Conservation (phyloP, 192 early-diverging fungal genomes). For the Coemansia sp. region DNA sequence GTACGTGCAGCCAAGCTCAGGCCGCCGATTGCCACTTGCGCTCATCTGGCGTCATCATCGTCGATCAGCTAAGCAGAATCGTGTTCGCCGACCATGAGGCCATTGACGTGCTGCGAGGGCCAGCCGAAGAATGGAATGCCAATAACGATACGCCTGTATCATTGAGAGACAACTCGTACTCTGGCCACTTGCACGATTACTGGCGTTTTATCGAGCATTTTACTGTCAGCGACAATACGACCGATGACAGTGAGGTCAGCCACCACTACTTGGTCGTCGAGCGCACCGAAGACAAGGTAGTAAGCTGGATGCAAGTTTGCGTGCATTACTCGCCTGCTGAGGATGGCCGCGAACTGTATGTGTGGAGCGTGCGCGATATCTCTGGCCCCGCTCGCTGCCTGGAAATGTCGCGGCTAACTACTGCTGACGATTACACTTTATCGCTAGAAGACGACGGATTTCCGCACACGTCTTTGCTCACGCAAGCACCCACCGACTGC, state of each 20-base stretch:
- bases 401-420: constrained; percentile 18
- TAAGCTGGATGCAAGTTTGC: constrained; percentile 47
- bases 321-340: constrained; percentile 20
- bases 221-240: constrained; percentile 11
- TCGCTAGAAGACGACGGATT: constrained; percentile 48
- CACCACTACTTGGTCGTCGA: constrained; percentile 43
- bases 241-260: background rate
- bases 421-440: constrained; percentile 25
- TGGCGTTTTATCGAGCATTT: constrained; percentile 33
- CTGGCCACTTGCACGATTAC: constrained; percentile 20
- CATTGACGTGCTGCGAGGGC: constrained; percentile 39
- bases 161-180: constrained; percentile 23
- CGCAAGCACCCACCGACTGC: constrained; percentile 15
- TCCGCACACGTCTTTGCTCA: constrained; percentile 40
- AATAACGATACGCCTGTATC: background rate
- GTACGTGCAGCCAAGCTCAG: constrained; percentile 21
- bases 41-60: constrained; percentile 38
- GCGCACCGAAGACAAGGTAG: constrained; percentile 28
- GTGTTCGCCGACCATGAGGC: constrained; percentile 41
- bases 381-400: constrained; percentile 36
- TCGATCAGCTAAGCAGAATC: constrained; percentile 23
- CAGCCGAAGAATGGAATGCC: constrained; percentile 36
- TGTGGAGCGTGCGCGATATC: constrained; percentile 49
- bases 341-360: constrained; percentile 18
- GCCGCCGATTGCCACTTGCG: constrained; percentile 46